phyloP scores from a whole-genome alignment of 2,329 filamentous ascomycete genomes.

The Penicillium crustosum region DNA sequence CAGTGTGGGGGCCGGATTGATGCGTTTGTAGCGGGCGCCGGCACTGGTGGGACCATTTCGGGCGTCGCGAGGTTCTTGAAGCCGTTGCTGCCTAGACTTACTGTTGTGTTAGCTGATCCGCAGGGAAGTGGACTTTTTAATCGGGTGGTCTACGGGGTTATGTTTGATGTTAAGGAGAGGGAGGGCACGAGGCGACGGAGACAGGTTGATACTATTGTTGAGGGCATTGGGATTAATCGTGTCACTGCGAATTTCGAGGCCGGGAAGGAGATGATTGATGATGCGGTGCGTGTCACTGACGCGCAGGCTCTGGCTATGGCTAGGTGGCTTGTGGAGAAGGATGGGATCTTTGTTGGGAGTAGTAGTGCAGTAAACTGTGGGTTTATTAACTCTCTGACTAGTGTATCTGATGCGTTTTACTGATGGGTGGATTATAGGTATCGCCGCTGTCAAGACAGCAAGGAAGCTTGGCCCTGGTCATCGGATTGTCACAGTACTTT shows the following conservation, averaged over 20 bases:
- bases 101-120: slow-evolving; percentile 84
- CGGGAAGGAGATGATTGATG: slow-evolving; percentile 81
- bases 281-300: slow-evolving; percentile 85
- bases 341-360: slow-evolving; percentile 91
- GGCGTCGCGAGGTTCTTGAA: slow-evolving; percentile 85
- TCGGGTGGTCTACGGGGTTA: slow-evolving; percentile 86
- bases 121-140: slow-evolving; percentile 93
- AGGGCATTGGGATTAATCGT: slow-evolving; percentile 93
- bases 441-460: slow-evolving; percentile 50
- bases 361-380: slow-evolving; percentile 93
- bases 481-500: slow-evolving; percentile 50
- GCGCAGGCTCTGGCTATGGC: slow-evolving; percentile 90
- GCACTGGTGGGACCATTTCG: slow-evolving; percentile 89
- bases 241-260: slow-evolving; percentile 92
- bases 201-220: slow-evolving; percentile 94
- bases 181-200: slow-evolving; percentile 86
- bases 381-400: slow-evolving; percentile 27
- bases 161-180: slow-evolving; percentile 85
- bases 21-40: slow-evolving; percentile 89
- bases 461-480: slow-evolving; percentile 50
- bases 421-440: slow-evolving; percentile 36
- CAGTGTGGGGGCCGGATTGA: slow-evolving; percentile 75
- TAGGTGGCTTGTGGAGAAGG: slow-evolving; percentile 91
- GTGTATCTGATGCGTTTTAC: slow-evolving; percentile 11
- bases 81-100: slow-evolving; percentile 62